Evolutionary conservation across 129 eudicot genomes (phyloP).

Genomic region (Tagetes patula): DNA sequence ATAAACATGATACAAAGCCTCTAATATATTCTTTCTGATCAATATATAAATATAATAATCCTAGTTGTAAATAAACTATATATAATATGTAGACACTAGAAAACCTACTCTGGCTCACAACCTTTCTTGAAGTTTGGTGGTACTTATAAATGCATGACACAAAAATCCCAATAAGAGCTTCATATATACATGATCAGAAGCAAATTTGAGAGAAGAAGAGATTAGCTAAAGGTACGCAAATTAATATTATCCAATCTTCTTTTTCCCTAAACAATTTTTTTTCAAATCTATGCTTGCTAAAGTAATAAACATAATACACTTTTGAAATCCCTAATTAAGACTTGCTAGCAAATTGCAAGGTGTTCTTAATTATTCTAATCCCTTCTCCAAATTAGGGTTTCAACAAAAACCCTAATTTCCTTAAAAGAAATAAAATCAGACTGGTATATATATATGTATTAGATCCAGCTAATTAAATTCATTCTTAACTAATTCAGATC

Average conservation of each 20-base stretch:
- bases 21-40: no score
- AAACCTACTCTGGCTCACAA: neutral
- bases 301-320: neutral
- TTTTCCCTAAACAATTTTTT: neutral
- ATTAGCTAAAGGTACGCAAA: no score
- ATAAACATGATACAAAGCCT: no score
- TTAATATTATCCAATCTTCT: neutral
- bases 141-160: neutral
- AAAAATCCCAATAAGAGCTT: neutral
- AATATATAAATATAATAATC: no score
- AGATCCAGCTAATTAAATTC: slow-evolving; percentile 1
- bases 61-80: no score
- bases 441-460: neutral
- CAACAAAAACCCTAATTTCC: slow-evolving; percentile 7
- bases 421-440: neutral
- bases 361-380: no score
- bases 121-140: neutral
- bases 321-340: neutral
- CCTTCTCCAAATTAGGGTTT: neutral
- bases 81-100: neutral
- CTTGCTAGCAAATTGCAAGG: no score
- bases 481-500: neutral
- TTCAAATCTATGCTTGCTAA: neutral
- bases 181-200: no score
- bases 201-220: no score